phyloP scores from a whole-genome alignment of 768 basidiomycete species.

The Plicaturopsis crispa region DNA sequence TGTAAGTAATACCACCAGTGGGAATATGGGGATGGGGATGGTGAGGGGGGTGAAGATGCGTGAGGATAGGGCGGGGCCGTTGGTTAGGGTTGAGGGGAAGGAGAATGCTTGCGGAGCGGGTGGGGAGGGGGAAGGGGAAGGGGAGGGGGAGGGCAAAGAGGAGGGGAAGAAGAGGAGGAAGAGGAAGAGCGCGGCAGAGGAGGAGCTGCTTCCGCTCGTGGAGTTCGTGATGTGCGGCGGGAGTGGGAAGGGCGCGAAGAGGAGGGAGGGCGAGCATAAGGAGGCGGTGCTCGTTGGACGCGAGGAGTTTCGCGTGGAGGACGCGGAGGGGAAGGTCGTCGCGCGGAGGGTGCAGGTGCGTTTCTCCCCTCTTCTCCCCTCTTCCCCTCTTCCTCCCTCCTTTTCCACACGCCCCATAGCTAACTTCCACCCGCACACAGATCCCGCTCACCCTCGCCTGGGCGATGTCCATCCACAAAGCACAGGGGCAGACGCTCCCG shows the following conservation, averaged over 20 bases:
- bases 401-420: too few relatives aligned
- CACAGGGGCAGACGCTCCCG: conserved; percentile 67
- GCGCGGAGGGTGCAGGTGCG: conserved; percentile 38
- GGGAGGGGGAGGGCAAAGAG: conserved; percentile 12
- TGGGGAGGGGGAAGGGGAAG: conserved; percentile 26
- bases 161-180: conserved; percentile 16
- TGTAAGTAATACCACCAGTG: background rate
- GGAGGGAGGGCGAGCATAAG: conserved; percentile 16
- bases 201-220: conserved; percentile 37
- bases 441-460: conserved; percentile 70
- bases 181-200: conserved; percentile 24
- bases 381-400: background rate
- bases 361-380: background rate
- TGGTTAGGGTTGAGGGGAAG: conserved; percentile 12
- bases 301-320: conserved; percentile 47
- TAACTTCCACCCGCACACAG: conserved; percentile 32
- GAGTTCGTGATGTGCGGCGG: conserved; percentile 35
- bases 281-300: conserved; percentile 41
- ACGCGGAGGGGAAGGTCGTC: conserved; percentile 40
- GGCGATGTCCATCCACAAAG: conserved; percentile 77
- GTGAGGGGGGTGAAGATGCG: conserved; percentile 5
- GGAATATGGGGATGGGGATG: conserved; percentile 8
- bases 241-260: too few relatives aligned
- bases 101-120: conserved; percentile 15
- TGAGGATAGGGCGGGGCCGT: conserved; percentile 8